Conservation (phyloP, 805 yeast genomes). For the Sugiyamaella floridensis region DNA sequence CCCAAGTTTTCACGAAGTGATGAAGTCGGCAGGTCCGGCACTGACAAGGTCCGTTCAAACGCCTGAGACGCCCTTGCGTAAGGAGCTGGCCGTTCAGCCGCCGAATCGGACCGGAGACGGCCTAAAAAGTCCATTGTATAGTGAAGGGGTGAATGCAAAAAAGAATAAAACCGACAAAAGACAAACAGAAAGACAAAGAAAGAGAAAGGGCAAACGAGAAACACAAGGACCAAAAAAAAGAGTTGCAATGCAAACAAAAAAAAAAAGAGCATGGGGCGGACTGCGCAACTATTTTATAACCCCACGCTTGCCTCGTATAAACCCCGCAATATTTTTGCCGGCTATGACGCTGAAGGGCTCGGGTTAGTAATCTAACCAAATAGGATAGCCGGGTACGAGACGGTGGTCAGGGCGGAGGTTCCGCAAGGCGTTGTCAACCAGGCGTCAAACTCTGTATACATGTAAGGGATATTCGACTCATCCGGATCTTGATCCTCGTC, state of each 20-base stretch:
- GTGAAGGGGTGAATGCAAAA: no score
- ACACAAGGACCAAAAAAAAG: neutral
- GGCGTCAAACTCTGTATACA: no score
- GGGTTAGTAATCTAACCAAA: neutral
- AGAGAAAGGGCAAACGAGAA: no score
- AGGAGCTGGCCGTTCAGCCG: constrained; percentile 7
- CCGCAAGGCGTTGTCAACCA: no score
- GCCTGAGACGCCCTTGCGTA: constrained; percentile 6
- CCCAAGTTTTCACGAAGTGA: no score
- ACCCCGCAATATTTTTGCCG: neutral
- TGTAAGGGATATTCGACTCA: no score
- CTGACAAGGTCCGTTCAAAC: constrained; percentile 10
- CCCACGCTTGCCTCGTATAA: neutral
- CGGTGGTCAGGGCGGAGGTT: no score
- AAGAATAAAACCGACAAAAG: no score
- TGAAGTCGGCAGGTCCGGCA: constrained; percentile 8
- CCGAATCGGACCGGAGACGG: constrained; percentile 11
- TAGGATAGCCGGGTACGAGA: no score
- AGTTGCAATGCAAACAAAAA: no score
- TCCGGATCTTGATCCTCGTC: no score
- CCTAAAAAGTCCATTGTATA: constrained; percentile 9
- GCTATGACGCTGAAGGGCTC: neutral
- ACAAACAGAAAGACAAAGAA: neutral
- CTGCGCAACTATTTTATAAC: neutral
- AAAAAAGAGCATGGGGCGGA: no score